Base-by-base conservation (phyloP, 2,329 filamentous ascomycete species). In the Nemania abortiva region DNA sequence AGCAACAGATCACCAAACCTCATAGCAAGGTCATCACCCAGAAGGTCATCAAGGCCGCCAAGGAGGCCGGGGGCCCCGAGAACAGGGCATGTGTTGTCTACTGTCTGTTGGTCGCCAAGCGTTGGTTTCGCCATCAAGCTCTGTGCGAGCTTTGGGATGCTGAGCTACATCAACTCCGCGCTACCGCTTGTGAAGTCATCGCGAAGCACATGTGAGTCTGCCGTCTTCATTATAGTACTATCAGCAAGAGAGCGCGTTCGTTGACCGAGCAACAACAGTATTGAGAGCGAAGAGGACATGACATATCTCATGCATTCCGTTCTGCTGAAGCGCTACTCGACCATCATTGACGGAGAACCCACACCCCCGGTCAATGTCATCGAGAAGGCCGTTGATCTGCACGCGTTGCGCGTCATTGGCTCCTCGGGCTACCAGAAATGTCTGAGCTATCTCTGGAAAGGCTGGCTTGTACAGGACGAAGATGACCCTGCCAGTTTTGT, bases 381-480 rank as follows among this genome's bases (percentile, higher is more conserved):
- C 68, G 96, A 99, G 80, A 93, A 94, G 76, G 93, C 96, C 0
- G 94, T 98, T 42, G 96, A 99, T 76, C 83, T 98, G 29, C 96
- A 99, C 79, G 94, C 95, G 0, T 85, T 98, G 54, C 87, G 88
- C 15, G 90, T 99, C 56, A 98, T 98, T 70, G 94, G 94, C 2
- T 95, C 92, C 0, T 94, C 93, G 0, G 95, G 96, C 29, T 99
- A 98, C 80, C 96, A 98, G 74, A 97, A 97, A 82, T 98, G 95
- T 78, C 94, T 98, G 76, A 89, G 87, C 70, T 94, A 97, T 77
- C 89, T 99, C 9, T 99, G 96, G 96, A 89, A 90, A 70, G 96
- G 96, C 24, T 99, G 96, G 96, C 85, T 98, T 9, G 90, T 97
- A n/a, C 96, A 99, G 79, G 94, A 98, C 73, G 94, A 98, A 75